phyloP scores from a whole-genome alignment of 1,284 basidiomycete genomes.

The Stereum hirsutum region DNA sequence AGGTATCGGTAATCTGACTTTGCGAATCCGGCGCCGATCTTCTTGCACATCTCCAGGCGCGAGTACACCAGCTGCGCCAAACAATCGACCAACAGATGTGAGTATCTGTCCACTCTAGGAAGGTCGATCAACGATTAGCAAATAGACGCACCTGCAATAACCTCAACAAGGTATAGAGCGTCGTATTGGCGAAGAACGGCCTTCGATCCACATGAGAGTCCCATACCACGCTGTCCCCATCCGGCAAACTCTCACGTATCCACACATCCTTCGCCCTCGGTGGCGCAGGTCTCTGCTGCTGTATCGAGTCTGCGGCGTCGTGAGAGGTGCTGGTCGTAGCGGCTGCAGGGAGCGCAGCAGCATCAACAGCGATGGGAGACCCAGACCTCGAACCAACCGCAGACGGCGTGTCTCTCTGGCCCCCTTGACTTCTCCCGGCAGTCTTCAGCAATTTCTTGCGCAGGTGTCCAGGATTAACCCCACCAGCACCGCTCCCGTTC shows the following conservation, averaged over 20 bases:
- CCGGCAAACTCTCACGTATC: constrained; percentile 37
- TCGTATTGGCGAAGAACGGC: constrained; percentile 88
- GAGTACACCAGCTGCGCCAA: constrained; percentile 75
- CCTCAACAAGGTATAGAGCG: constrained; percentile 86
- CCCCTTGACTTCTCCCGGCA: constrained; percentile 42
- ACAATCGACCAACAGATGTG: neutral
- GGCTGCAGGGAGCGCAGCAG: neutral
- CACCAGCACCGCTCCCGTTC: constrained; percentile 16
- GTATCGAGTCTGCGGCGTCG: too few relatives aligned
- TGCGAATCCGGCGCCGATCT: constrained; percentile 58
- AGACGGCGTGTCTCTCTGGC: constrained; percentile 8
- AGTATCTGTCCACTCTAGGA: neutral
- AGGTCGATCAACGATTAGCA: constrained; percentile 21
- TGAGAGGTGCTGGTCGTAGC: too few relatives aligned
- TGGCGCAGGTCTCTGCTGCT: too few relatives aligned
- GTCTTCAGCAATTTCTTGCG: constrained; percentile 75
- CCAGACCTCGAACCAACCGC: neutral
- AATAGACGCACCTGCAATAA: constrained; percentile 69
- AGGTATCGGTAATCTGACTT: constrained; percentile 49
- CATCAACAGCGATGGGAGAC: neutral
- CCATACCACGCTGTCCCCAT: constrained; percentile 14
- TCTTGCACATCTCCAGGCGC: constrained; percentile 82
- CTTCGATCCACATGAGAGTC: constrained; percentile 25
- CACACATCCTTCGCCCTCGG: constrained; percentile 31
- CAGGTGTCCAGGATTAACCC: constrained; percentile 58